Conservation (phyloP, 2,329 filamentous ascomycete genomes). For the Colletotrichum sansevieriae region DNA sequence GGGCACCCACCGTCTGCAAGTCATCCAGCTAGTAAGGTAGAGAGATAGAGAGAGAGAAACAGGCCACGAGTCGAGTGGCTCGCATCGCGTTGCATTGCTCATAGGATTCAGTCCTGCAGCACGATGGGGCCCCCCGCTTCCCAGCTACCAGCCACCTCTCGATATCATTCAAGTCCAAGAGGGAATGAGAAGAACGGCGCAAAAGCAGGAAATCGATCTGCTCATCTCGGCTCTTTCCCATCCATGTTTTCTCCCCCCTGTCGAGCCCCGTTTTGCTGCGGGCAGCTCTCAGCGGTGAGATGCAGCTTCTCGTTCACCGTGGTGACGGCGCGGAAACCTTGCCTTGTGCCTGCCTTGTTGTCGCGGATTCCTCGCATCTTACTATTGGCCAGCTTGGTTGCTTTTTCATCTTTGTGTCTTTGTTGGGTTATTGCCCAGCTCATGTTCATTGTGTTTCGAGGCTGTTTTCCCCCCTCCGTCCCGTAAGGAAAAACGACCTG, state of each 20-base stretch:
- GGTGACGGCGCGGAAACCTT: constrained; percentile 32
- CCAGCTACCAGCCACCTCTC: neutral
- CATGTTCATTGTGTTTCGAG: neutral
- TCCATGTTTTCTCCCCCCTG: constrained; percentile 28
- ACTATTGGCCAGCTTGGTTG: constrained; percentile 16
- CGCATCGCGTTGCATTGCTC: constrained; percentile 13
- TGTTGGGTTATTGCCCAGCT: neutral
- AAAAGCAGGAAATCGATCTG: constrained; percentile 34
- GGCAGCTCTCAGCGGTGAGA: constrained; percentile 31
- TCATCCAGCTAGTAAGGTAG: constrained; percentile 2
- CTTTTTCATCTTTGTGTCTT: constrained; percentile 4
- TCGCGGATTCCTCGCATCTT: neutral
- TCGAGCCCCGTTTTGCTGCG: constrained; percentile 19
- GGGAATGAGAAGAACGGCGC: constrained; percentile 6
- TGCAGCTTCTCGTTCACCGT: constrained; percentile 25
- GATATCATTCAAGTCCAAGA: neutral
- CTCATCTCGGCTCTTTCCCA: constrained; percentile 36
- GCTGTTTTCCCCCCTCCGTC: too few relatives aligned
- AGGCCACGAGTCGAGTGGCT: constrained; percentile 14
- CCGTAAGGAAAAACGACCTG: neutral
- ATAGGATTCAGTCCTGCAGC: constrained; percentile 15
- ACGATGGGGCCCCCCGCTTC: neutral
- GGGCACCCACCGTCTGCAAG: constrained; percentile 9
- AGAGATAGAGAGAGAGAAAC: too few relatives aligned
- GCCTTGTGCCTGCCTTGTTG: constrained; percentile 25